These are phyloP conservation scores for Psilocybe mexicana DNA, from an alignment of 1,284 basidiomycete species.

Conservation along the genomic window DNA sequence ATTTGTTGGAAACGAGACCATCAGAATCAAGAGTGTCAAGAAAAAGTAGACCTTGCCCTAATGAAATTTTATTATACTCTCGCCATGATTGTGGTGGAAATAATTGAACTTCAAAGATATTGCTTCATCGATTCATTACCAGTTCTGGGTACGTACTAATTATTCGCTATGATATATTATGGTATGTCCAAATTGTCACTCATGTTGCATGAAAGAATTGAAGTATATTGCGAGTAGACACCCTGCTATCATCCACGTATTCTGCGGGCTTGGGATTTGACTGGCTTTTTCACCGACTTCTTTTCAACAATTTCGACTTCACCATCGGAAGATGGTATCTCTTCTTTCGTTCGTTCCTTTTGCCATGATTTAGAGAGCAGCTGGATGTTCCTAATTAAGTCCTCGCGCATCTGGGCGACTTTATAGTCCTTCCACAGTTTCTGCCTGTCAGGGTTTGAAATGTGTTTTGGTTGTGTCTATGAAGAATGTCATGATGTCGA, in stretches of 20 bases:
- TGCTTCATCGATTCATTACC: background rate
- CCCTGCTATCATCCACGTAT: too few relatives aligned
- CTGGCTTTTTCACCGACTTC: background rate
- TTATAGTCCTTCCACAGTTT: constrained; percentile 47
- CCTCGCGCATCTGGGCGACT: constrained; percentile 39
- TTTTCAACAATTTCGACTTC: constrained; percentile 26
- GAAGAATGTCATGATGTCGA: background rate
- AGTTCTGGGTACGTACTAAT: background rate
- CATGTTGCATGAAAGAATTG: background rate
- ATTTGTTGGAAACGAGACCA: constrained; percentile 87
- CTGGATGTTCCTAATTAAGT: constrained; percentile 34
- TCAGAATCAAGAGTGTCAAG: constrained; percentile 89
- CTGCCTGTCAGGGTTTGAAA: constrained; percentile 16
- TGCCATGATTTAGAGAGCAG: constrained; percentile 41
- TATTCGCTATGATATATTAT: background rate
- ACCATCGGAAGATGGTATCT: constrained; percentile 42
- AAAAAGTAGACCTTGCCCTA: constrained; percentile 75
- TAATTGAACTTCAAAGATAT: too few relatives aligned
- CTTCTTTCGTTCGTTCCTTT: constrained; percentile 28
- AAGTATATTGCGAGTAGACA: too few relatives aligned
- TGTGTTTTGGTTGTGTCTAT: constrained; percentile 12
- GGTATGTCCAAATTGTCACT: background rate
- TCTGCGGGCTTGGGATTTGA: background rate
- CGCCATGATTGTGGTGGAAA: background rate
- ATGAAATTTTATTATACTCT: background rate